Evolutionary conservation across 2,329 filamentous ascomycete genomes (phyloP).

Genomic region (Neophaeococcomyces aloes): DNA sequence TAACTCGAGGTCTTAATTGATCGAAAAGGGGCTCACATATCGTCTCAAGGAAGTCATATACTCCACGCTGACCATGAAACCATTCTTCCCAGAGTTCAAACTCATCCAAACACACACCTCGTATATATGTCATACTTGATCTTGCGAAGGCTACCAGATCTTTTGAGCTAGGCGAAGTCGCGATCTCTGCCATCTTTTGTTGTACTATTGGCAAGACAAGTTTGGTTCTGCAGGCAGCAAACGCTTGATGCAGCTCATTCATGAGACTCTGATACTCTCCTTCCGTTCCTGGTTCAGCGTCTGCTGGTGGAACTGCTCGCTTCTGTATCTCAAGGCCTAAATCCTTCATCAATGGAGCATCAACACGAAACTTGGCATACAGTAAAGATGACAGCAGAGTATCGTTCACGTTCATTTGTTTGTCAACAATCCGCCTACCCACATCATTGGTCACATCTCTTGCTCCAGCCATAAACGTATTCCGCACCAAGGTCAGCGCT

Average conservation of each 20-base stretch:
- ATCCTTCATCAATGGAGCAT: slow-evolving; percentile 54
- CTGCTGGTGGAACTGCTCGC: slow-evolving; percentile 49
- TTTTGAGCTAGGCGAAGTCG: slow-evolving; percentile 49
- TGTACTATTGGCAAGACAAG: slow-evolving; percentile 52
- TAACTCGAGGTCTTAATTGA: slow-evolving; percentile 52
- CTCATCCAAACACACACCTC: slow-evolving; percentile 56
- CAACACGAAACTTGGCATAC: slow-evolving; percentile 61
- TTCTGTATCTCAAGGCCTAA: slow-evolving; percentile 60
- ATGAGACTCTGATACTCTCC: slow-evolving; percentile 57
- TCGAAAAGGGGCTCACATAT: slow-evolving; percentile 60
- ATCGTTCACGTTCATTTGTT: slow-evolving; percentile 51
- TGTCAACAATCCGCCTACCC: slow-evolving; percentile 52
- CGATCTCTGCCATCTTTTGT: slow-evolving; percentile 47
- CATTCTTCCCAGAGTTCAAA: slow-evolving; percentile 57
- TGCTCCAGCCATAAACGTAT: slow-evolving; percentile 54
- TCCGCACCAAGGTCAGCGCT: slow-evolving; percentile 55
- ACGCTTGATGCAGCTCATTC: slow-evolving; percentile 55
- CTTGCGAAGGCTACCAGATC: slow-evolving; percentile 57
- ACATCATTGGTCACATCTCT: slow-evolving; percentile 54
- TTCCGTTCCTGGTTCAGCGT: slow-evolving; percentile 47
- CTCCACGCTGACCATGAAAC: slow-evolving; percentile 52
- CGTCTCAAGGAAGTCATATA: slow-evolving; percentile 57
- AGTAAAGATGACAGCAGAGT: slow-evolving; percentile 60
- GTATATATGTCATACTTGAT: slow-evolving; percentile 54
- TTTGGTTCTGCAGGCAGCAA: slow-evolving; percentile 47